Conservation (phyloP, 116 monocot genomes). For the Zostera marina region DNA sequence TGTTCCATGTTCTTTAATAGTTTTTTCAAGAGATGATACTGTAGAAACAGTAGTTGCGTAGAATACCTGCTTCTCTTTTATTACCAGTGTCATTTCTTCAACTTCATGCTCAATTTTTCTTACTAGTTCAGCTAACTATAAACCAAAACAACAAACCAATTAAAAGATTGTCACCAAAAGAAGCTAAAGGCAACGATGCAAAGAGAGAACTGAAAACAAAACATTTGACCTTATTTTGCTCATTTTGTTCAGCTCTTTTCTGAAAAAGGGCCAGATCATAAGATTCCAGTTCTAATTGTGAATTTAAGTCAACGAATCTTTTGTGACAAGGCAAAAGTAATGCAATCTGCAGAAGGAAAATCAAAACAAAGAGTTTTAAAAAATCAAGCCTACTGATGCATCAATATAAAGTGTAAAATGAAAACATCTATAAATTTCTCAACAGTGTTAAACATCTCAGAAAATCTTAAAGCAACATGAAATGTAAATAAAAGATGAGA, state of each 20-base stretch:
- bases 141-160: conserved; percentile 7
- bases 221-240: conserved; percentile 74
- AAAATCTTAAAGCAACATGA: neutral
- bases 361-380: neutral
- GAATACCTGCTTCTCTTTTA: conserved; percentile 40
- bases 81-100: conserved; percentile 33
- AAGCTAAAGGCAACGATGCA: neutral
- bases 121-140: conserved; percentile 66
- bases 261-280: conserved; percentile 86
- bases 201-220: neutral
- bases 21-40: conserved; percentile 53
- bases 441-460: neutral
- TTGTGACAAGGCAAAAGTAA: conserved; percentile 48
- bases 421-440: too few species aligned
- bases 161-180: neutral
- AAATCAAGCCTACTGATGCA: neutral
- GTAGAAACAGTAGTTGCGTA: conserved; percentile 34
- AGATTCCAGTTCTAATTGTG: conserved; percentile 75
- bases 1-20: conserved; percentile 51
- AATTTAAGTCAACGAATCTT: conserved; percentile 53
- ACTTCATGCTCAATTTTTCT: conserved; percentile 61
- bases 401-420: too few species aligned
- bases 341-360: conserved; percentile 40
- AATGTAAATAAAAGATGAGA: neutral
- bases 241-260: conserved; percentile 81